These are phyloP conservation scores for Eucalyptus cloeziana DNA, from an alignment of 345 rosid species.

Conservation along the genomic window DNA sequence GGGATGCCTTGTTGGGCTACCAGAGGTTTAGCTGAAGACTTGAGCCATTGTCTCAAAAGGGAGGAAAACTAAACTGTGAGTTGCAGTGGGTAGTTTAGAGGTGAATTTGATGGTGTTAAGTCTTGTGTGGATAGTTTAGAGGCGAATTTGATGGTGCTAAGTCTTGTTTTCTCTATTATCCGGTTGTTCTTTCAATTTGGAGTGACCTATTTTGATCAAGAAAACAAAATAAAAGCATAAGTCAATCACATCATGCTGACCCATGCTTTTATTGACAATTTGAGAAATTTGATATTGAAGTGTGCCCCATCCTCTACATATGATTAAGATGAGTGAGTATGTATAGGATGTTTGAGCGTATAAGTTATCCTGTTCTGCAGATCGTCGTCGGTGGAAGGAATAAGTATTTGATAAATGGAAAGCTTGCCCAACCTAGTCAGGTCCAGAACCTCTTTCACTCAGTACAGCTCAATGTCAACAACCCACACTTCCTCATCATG, in stretches of 20 bases:
- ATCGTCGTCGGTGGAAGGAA: constrained; percentile 90
- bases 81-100: neutral
- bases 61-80: neutral
- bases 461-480: constrained; percentile 93
- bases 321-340: neutral
- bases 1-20: neutral
- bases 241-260: neutral
- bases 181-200: neutral
- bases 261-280: neutral
- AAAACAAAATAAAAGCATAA: neutral
- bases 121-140: neutral
- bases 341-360: neutral
- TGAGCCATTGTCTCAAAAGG: neutral
- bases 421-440: constrained; percentile 72
- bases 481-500: constrained; percentile 99
- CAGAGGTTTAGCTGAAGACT: neutral
- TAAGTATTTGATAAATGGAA: constrained; percentile 70
- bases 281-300: neutral
- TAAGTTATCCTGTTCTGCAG: constrained; percentile 18
- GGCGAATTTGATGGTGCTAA: neutral
- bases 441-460: constrained; percentile 96
- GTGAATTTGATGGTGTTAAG: neutral
- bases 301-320: neutral
- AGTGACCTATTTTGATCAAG: neutral
- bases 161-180: neutral